Conservation (phyloP, 2,329 filamentous ascomycete genomes). For the Fusarium dimerum region DNA sequence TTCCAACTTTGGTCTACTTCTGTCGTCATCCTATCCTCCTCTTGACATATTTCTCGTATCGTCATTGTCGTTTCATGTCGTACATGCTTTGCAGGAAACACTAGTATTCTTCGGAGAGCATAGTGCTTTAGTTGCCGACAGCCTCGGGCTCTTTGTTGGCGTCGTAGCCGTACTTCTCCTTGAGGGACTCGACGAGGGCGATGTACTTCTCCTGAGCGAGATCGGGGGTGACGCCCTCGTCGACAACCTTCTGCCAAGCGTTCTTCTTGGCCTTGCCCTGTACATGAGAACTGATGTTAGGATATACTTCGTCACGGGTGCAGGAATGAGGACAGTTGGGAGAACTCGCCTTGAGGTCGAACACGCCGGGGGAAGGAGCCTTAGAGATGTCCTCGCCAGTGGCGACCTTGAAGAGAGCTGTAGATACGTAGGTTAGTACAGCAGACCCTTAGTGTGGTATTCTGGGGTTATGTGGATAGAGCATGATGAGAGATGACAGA, state of each 20-base stretch:
- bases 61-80: conserved; percentile 5
- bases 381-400: conserved; percentile 56
- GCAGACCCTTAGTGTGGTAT: background rate
- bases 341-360: conserved; percentile 63
- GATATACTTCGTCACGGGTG: background rate
- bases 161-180: conserved; percentile 69
- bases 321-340: background rate
- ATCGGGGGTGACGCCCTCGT: conserved; percentile 62
- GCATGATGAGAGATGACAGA: background rate
- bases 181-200: conserved; percentile 68
- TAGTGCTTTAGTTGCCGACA: conserved; percentile 36
- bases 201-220: conserved; percentile 79
- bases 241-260: conserved; percentile 72
- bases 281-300: conserved; percentile 12
- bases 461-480: background rate
- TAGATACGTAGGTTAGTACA: background rate
- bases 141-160: conserved; percentile 63
- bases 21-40: conserved; percentile 9
- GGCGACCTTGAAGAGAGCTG: conserved; percentile 61
- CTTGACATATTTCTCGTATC: conserved; percentile 12
- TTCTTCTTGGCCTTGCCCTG: conserved; percentile 80
- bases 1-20: conserved; percentile 12
- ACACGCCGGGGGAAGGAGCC: conserved; percentile 65
- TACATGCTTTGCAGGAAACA: background rate
- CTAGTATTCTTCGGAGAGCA: too few species aligned